Evolutionary conservation across 371 early-diverging fungal genomes (phyloP), one percentile per base, ranked within the genome.

Genomic region (Rhizopus delemar): DNA sequence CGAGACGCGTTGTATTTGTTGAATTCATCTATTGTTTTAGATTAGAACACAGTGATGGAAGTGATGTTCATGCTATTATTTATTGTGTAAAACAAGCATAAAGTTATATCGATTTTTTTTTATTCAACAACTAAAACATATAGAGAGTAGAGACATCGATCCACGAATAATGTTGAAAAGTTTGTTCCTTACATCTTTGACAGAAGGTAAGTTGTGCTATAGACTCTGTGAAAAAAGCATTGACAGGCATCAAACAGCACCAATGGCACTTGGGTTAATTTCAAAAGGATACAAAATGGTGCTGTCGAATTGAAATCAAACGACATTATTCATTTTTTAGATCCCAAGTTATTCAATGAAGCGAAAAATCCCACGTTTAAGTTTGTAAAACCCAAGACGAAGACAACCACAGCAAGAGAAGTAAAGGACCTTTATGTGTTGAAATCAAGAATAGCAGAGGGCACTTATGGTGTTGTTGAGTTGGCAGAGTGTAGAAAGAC

Each of bases 261-360:
- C n/a, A 52, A 52, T 39, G 51, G 52, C 1, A 52, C 46, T 11
- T 62, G 63, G 63, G 36, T 62, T 11, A 62, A 62, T 36, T 13
- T 13, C 8, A 45, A 52, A 28, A 57, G 41, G 1, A 62, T 56
- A 13, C 28, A 36, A 7, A 53, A 45, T 38, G 31, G 32, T 13
- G 33, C 35, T 43, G 0, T 32, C 5, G 46, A 59, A 29, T 32
- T 64, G 9, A 31, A 34, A 16, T 3, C 48, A 4, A 45, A 51
- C 29, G 64, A 64, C n/a, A 31, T 35, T 6, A 64, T 64, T 13
- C 35, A 51, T 15, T 64, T 59, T 43, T 16, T 53, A 12, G 59
- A 64, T 51, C 64, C 64, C 3, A 28, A 41, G 31, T 13, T 51
- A 51, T 41, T 3, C 41, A 3, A 39, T 12, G 5, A 41, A 36